Evolutionary conservation across 257 asterid genomes (phyloP).

Genomic region (Primulina eburnea): DNA sequence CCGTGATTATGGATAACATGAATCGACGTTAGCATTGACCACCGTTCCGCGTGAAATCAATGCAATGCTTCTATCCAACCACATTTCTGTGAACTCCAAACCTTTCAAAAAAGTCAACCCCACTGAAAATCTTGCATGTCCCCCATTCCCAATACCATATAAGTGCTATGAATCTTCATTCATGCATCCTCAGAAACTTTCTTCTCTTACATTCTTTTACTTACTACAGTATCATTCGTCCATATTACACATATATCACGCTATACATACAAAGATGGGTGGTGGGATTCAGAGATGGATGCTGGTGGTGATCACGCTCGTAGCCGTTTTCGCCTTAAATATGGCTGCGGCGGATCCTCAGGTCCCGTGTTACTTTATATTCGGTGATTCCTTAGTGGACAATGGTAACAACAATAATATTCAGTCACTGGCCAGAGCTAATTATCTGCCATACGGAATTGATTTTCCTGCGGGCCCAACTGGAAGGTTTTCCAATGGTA

Average conservation of each 20-base stretch:
- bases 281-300: not conserved
- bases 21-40: not conserved
- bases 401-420: conserved; percentile 55
- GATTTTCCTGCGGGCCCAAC: conserved; percentile 50
- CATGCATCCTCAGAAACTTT: not conserved
- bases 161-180: not conserved
- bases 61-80: not conserved
- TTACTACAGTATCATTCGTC: not conserved
- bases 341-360: conserved; percentile 20
- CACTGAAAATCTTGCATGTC: not conserved
- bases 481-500: conserved; percentile 62
- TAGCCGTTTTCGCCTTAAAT: not conserved
- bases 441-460: conserved; percentile 52
- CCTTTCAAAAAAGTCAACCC: not conserved
- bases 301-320: not conserved
- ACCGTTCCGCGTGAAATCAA: not conserved
- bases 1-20: not conserved
- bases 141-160: not conserved
- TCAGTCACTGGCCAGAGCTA: conserved; percentile 31
- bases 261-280: not conserved
- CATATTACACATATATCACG: not conserved
- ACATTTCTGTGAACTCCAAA: not conserved
- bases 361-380: conserved; percentile 61
- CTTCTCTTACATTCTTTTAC: not conserved
- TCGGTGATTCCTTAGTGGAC: conserved; percentile 58